These are phyloP conservation scores for Thelephora ganbajun DNA, from an alignment of 768 basidiomycete genomes.

Conservation along the genomic window DNA sequence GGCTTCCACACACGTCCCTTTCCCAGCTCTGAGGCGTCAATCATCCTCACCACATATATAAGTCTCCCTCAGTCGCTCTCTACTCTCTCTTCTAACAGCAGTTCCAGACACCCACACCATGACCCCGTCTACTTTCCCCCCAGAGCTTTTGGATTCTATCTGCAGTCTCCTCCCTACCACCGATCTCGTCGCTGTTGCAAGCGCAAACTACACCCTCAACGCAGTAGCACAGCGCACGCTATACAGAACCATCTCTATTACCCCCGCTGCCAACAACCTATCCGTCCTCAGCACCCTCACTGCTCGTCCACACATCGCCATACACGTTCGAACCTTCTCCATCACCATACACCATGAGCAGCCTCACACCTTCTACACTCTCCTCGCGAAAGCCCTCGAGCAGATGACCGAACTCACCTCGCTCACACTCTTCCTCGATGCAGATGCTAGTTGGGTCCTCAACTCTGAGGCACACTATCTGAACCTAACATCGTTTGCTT, in stretches of 20 bases:
- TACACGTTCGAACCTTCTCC: conserved; percentile 46
- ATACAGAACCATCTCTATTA: conserved; percentile 42
- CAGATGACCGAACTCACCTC: conserved; percentile 47
- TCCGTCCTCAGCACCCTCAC: conserved; percentile 43
- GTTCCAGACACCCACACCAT: conserved; percentile 15
- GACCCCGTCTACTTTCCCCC: conserved; percentile 36
- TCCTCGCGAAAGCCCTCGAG: conserved; percentile 37
- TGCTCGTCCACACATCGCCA: conserved; percentile 38
- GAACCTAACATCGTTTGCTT: conserved; percentile 40
- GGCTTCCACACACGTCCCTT: too few relatives aligned
- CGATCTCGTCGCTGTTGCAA: conserved; percentile 35
- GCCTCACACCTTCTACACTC: conserved; percentile 27
- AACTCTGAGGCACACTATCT: conserved; percentile 21
- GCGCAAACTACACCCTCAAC: conserved; percentile 25
- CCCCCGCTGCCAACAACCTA: conserved; percentile 30
- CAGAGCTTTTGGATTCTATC: conserved; percentile 49
- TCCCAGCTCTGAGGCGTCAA: not conserved
- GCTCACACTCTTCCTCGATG: conserved; percentile 38
- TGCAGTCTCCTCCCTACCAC: conserved; percentile 21
- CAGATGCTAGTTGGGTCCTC: conserved; percentile 39
- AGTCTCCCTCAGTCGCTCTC: not conserved
- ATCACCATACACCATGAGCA: conserved; percentile 32
- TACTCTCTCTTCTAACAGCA: conserved; percentile 4
- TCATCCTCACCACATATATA: conserved; percentile 2
- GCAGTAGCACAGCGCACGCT: conserved; percentile 44